Conservation (phyloP, 331 rosid genomes). For the Dryas integrifolia region DNA sequence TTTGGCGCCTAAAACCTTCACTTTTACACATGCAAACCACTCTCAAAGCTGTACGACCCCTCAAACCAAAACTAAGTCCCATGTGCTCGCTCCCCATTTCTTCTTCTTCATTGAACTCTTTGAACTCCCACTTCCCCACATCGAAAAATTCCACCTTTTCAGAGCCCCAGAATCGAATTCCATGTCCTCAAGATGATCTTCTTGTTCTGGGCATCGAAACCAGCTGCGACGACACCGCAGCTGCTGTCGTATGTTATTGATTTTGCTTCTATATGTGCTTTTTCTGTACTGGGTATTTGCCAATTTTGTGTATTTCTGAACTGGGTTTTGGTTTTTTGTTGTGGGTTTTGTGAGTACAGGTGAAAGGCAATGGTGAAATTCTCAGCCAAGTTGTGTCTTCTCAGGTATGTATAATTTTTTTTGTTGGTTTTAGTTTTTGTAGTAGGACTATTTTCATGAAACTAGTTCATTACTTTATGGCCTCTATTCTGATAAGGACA, state of each 20-base stretch:
- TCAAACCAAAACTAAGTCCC: slow-evolving; percentile 21
- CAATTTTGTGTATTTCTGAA: background rate
- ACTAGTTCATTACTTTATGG: background rate
- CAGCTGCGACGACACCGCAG: slow-evolving; percentile 97
- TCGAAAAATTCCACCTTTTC: slow-evolving; percentile 13
- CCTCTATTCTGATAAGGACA: background rate
- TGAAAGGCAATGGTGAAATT: slow-evolving; percentile 79
- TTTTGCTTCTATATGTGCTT: background rate
- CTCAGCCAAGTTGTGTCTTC: slow-evolving; percentile 89
- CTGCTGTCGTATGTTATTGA: slow-evolving; percentile 61
- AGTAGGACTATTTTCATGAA: background rate
- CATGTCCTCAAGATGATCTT: slow-evolving; percentile 34
- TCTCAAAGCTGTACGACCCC: slow-evolving; percentile 31
- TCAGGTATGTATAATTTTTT: slow-evolving; percentile 52
- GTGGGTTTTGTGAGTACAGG: slow-evolving; percentile 41
- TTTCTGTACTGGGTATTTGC: background rate
- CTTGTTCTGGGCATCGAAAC: slow-evolving; percentile 90
- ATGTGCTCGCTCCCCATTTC: slow-evolving; percentile 20
- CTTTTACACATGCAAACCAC: slow-evolving; percentile 17
- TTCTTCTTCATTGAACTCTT: slow-evolving; percentile 25
- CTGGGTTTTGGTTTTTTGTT: slow-evolving; percentile 8
- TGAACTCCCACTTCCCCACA: slow-evolving; percentile 16
- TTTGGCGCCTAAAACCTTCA: slow-evolving; percentile 68
- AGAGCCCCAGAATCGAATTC: slow-evolving; percentile 14
- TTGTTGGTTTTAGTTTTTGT: slow-evolving; percentile 16